Evolutionary conservation across 305 asterid species (phyloP).

Genomic region (Stenogyne calaminthoides): DNA sequence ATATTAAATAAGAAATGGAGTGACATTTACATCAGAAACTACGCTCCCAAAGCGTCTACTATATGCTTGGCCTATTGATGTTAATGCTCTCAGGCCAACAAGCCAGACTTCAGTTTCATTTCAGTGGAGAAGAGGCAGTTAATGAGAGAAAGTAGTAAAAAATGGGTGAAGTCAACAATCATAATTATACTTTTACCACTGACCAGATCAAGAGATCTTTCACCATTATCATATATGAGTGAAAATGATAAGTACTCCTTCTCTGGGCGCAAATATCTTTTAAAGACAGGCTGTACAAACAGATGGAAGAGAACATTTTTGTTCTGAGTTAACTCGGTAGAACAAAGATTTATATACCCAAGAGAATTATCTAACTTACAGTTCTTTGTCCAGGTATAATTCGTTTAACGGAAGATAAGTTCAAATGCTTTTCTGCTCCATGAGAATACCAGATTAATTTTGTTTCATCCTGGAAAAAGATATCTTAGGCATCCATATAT

Average conservation of each 20-base stretch:
- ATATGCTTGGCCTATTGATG: slow-evolving; percentile 55
- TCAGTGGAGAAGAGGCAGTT: slow-evolving; percentile 24
- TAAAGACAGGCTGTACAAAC: slow-evolving; percentile 62
- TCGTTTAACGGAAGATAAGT: slow-evolving; percentile 66
- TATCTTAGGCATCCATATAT: slow-evolving; percentile 20
- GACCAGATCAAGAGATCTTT: slow-evolving; percentile 94
- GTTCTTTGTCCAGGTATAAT: slow-evolving; percentile 96
- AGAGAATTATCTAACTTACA: slow-evolving; percentile 54
- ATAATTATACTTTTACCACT: slow-evolving; percentile 27
- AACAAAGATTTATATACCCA: slow-evolving; percentile 26
- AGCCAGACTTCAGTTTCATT: slow-evolving; percentile 90
- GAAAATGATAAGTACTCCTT: slow-evolving; percentile 95
- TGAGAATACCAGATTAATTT: slow-evolving; percentile 79
- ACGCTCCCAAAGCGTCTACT: slow-evolving; percentile 74
- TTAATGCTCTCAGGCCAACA: slow-evolving; percentile 74
- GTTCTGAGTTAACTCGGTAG: neutral
- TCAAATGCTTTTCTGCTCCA: slow-evolving; percentile 79
- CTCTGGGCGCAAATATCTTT: slow-evolving; percentile 86
- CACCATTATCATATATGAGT: slow-evolving; percentile 79
- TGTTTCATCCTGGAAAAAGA: slow-evolving; percentile 70
- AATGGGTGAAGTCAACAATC: neutral
- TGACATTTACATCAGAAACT: slow-evolving; percentile 57
- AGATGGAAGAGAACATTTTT: neutral
- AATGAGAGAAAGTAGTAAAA: slow-evolving; percentile 16
- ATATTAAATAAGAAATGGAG: slow-evolving; percentile 17